These are phyloP conservation scores for Pisolithus orientalis DNA, from an alignment of 768 basidiomycete species.

Conservation along the genomic window DNA sequence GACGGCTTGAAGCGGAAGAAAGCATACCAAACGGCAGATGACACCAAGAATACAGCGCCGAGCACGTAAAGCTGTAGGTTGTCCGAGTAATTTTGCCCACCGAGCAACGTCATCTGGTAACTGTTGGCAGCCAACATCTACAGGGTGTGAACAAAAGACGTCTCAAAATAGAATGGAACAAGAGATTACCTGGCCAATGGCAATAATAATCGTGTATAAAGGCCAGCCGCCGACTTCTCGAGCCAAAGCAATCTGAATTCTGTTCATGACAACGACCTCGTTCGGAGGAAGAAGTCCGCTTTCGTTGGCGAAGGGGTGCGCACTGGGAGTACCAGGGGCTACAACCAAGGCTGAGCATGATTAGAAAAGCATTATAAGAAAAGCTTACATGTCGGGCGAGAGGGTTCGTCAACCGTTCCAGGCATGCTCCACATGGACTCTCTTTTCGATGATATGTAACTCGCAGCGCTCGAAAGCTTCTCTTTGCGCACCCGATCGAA, in stretches of 20 bases:
- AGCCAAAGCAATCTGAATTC: slow-evolving; percentile 78
- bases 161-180: not conserved
- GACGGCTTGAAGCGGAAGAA: slow-evolving; percentile 87
- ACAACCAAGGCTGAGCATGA: not conserved
- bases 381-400: slow-evolving; percentile 69
- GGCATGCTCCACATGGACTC: slow-evolving; percentile 81
- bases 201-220: slow-evolving; percentile 85
- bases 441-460: slow-evolving; percentile 68
- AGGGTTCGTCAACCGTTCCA: slow-evolving; percentile 47
- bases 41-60: slow-evolving; percentile 80
- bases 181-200: slow-evolving; percentile 61
- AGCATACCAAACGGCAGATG: slow-evolving; percentile 85
- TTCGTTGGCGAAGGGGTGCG: slow-evolving; percentile 39
- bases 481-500: slow-evolving; percentile 87
- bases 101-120: slow-evolving; percentile 89
- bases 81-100: slow-evolving; percentile 79
- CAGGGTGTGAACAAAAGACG: not conserved
- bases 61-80: slow-evolving; percentile 84
- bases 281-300: slow-evolving; percentile 42
- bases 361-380: slow-evolving; percentile 3
- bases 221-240: slow-evolving; percentile 84
- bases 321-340: slow-evolving; percentile 43
- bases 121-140: slow-evolving; percentile 87
- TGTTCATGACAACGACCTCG: slow-evolving; percentile 71
- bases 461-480: slow-evolving; percentile 77